These are phyloP conservation scores for Cutaneotrichosporon dermatis DNA, from an alignment of 1,284 basidiomycete genomes.

Conservation along the genomic window DNA sequence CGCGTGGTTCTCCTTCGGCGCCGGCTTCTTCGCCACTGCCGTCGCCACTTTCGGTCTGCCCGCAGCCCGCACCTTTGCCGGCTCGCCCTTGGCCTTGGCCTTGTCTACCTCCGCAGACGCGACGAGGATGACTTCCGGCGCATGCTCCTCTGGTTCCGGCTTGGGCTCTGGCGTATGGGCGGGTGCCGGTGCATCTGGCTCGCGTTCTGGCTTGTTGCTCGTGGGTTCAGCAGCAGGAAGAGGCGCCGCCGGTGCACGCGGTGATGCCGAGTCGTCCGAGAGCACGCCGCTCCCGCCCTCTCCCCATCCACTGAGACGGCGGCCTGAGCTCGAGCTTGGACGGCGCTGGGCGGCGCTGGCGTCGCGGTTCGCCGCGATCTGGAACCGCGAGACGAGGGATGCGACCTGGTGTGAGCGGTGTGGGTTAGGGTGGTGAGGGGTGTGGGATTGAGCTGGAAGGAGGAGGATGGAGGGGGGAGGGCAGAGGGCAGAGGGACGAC, in stretches of 20 bases:
- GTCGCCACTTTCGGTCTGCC: not conserved
- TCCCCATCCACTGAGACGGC: not conserved
- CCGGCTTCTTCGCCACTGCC: too few relatives aligned
- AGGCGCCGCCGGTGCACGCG: too few relatives aligned
- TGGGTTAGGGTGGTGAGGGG: not conserved
- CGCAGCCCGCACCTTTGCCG: too few relatives aligned
- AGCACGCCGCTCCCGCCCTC: not conserved
- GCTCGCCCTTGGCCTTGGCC: not conserved
- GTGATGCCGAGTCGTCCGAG: not conserved
- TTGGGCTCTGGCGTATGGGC: not conserved
- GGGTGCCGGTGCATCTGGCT: not conserved
- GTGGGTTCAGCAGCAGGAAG: too few relatives aligned
- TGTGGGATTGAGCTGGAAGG: not conserved
- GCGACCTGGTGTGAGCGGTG: conserved; percentile 15
- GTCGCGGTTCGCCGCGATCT: conserved; percentile 22
- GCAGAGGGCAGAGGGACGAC: not conserved
- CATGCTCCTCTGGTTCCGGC: not conserved
- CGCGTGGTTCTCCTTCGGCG: too few relatives aligned
- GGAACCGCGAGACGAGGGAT: conserved; percentile 23
- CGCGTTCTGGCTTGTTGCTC: not conserved
- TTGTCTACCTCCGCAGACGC: not conserved
- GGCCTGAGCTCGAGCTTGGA: conserved; percentile 9
- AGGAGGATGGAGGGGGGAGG: not conserved
- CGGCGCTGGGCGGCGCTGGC: conserved; percentile 10
- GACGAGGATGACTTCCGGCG: not conserved